Conservation (phyloP, 768 basidiomycete genomes). For the Pluteus cervinus region DNA sequence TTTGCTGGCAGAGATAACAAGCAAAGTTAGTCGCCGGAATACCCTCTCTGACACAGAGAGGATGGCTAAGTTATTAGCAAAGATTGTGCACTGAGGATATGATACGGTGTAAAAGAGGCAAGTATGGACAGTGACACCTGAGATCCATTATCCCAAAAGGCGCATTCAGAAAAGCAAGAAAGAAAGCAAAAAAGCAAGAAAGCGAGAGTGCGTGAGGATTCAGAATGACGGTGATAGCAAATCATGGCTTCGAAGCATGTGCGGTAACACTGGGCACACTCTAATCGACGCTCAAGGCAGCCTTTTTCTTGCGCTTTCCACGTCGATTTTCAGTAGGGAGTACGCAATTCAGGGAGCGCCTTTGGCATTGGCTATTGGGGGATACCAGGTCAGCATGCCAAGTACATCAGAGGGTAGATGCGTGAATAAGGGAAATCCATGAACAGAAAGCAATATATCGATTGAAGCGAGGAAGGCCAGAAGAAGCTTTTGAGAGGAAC, state of each 20-base stretch:
- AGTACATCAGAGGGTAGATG: conserved; percentile 1
- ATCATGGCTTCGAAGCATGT: conserved; percentile 13
- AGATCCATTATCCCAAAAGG: too few species aligned
- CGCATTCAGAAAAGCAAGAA: not conserved
- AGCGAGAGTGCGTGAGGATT: too few species aligned
- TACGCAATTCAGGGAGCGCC: conserved; percentile 63
- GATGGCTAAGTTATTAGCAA: too few species aligned
- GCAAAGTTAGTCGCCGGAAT: too few species aligned
- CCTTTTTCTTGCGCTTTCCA: conserved; percentile 58
- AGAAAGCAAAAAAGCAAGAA: conserved; percentile 3
- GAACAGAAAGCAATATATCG: conserved; percentile 4
- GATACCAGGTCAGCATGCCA: conserved; percentile 15
- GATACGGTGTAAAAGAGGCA: too few species aligned
- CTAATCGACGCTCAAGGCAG: conserved; percentile 12
- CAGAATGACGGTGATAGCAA: not conserved
- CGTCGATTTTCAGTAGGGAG: conserved; percentile 67
- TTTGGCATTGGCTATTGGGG: conserved; percentile 73
- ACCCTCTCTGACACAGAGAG: too few species aligned
- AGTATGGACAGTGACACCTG: too few species aligned
- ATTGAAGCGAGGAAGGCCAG: too few species aligned
- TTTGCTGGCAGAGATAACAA: too few species aligned
- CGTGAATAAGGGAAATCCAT: not conserved
- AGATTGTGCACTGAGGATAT: too few species aligned
- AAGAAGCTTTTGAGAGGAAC: too few species aligned
- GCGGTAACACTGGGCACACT: conserved; percentile 16